Percentiles rank a stretch among this genome's conserved stretches.
phyloP scores from a whole-genome alignment of 108 stramenopile species.

The Ochromonas danica region DNA sequence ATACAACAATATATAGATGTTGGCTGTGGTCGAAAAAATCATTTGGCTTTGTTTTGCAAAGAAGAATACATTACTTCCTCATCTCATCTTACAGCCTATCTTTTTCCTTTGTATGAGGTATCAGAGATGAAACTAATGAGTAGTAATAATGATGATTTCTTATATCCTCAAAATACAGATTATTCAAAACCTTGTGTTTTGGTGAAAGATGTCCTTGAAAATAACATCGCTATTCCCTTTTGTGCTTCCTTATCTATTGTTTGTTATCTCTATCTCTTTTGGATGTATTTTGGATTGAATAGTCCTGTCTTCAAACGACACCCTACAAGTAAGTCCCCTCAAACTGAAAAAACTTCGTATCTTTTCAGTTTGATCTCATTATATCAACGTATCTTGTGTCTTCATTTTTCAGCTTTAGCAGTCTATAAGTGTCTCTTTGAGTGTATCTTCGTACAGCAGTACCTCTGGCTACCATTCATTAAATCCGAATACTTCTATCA shows the following conservation, averaged over 20 bases:
- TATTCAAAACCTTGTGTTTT: too few species aligned
- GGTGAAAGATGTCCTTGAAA: neutral
- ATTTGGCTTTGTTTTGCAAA: neutral
- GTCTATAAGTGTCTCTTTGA: slow-evolving; percentile 32
- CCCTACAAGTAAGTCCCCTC: slow-evolving; percentile 30
- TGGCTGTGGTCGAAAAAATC: too few species aligned
- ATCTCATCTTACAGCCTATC: neutral
- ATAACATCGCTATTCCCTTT: neutral
- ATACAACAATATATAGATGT: too few species aligned
- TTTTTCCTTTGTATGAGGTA: too few species aligned
- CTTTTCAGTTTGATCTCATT: neutral
- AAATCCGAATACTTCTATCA: neutral
- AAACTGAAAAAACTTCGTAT: neutral
- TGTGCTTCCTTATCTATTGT: slow-evolving; percentile 1
- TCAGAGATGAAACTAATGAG: too few species aligned
- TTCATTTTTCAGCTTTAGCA: slow-evolving; percentile 6
- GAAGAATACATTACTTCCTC: neutral
- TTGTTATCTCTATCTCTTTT: slow-evolving; percentile 29
- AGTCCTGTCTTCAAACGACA: slow-evolving; percentile 16
- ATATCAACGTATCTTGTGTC: neutral
- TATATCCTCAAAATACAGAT: too few species aligned
- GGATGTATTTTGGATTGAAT: slow-evolving; percentile 27
- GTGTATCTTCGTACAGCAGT: slow-evolving; percentile 24
- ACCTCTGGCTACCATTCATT: slow-evolving; percentile 31
- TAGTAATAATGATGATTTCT: too few species aligned